Evolutionary conservation across 2,329 filamentous ascomycete species (phyloP), one percentile per base, ranked within the genome.

Genomic region (Hypoxylon sp.): DNA sequence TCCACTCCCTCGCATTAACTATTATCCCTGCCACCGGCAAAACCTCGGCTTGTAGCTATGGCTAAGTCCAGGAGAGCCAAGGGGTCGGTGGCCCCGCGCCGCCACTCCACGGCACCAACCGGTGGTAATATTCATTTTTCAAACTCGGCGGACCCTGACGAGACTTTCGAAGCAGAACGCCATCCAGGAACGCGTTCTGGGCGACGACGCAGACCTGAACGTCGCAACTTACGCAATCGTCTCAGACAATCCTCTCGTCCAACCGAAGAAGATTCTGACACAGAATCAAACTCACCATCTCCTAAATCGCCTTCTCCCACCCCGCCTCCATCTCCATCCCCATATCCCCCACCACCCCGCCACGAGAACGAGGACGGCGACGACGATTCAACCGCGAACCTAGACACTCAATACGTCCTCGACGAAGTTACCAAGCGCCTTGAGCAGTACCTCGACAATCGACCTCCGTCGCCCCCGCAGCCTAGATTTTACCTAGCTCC

Each of bases 161-260:
- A 58, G 19, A 46, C 32, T 21, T 29, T n/a, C 55, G 44, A 51
- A 21, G 24, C 35, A 13, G 54, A 53, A 31, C 2, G 29, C 13
- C 27, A 6, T 27, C 39, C 61, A 42, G 61, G 54, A 31, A 54
- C 48, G 19, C 61, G 61, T 7, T 17, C 37, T 11, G 61, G 61
- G 7, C 54, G 61, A 1, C 29, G 31, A 1, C 54, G 61, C 2
- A 47, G 27, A 4, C 52, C 52, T 13, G 24, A 55, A 44, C 21
- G 35, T 21, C 35, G 37, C 42, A 6, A 54, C 15, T 27, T 27
- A 3, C 24, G n/a, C 19, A 35, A 17, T 10, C 19, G 15, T 17
- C 19, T 44, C 11, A 17, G 39, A 17, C 52, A 7, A 42, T 54
- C 8, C 13, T 42, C 24, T 17, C 21, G 13, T 6, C 27, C 47